Conservation (phyloP, 2,329 filamentous ascomycete genomes). For the Scedosporium minutisporum region DNA sequence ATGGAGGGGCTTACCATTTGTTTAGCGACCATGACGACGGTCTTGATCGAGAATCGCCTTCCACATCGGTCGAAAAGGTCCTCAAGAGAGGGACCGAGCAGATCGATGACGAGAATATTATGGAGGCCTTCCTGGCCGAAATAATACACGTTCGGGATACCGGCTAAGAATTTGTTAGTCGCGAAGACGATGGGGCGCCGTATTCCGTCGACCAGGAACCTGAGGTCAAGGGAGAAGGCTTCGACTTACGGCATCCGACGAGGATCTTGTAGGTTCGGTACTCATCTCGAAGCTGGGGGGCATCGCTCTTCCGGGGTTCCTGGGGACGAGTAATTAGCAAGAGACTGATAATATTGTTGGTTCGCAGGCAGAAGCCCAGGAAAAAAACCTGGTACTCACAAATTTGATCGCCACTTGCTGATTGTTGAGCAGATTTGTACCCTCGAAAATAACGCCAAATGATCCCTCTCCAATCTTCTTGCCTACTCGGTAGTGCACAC, state of each 20-base stretch:
- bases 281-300: slow-evolving; percentile 93
- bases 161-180: slow-evolving; percentile 47
- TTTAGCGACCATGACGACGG: slow-evolving; percentile 97
- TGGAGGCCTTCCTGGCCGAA: slow-evolving; percentile 97
- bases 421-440: slow-evolving; percentile 96
- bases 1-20: slow-evolving; percentile 63
- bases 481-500: slow-evolving; percentile 95
- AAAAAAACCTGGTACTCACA: slow-evolving; percentile 43
- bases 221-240: slow-evolving; percentile 1
- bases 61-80: slow-evolving; percentile 98
- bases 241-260: slow-evolving; percentile 88
- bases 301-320: slow-evolving; percentile 98
- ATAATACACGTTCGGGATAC: slow-evolving; percentile 99
- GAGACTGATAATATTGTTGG: background rate
- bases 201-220: background rate
- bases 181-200: slow-evolving; percentile 9
- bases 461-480: slow-evolving; percentile 99
- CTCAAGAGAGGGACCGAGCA: slow-evolving; percentile 88
- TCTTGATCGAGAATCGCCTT: slow-evolving; percentile 90
- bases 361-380: background rate
- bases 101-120: slow-evolving; percentile 96
- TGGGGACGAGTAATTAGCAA: slow-evolving; percentile 23
- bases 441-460: slow-evolving; percentile 97
- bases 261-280: slow-evolving; percentile 99
- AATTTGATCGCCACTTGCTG: slow-evolving; percentile 99